Evolutionary conservation across 257 asterid genomes (phyloP).

Genomic region (Scutellaria barbata): DNA sequence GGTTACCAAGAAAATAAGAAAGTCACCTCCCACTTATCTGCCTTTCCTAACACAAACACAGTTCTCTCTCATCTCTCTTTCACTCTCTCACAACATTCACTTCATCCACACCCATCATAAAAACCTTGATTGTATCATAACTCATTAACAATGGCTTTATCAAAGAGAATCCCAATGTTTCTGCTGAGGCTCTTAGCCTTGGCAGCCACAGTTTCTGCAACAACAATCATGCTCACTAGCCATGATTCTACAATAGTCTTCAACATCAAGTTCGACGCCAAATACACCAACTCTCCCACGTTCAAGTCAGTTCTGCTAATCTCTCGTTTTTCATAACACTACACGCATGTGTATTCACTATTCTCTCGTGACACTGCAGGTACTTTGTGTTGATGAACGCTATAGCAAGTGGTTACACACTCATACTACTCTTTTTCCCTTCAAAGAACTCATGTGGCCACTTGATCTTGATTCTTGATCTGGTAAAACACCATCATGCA

Average conservation of each 20-base stretch:
- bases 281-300: slow-evolving; percentile 67
- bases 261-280: slow-evolving; percentile 72
- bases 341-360: background rate
- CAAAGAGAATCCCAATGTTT: slow-evolving; percentile 55
- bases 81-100: slow-evolving; percentile 17
- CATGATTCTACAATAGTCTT: slow-evolving; percentile 64
- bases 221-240: slow-evolving; percentile 62
- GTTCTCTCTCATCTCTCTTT: background rate
- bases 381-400: slow-evolving; percentile 69
- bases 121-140: background rate
- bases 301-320: slow-evolving; percentile 52
- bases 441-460: slow-evolving; percentile 51
- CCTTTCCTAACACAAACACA: slow-evolving; percentile 32
- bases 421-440: slow-evolving; percentile 61
- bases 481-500: slow-evolving; percentile 46
- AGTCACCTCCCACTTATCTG: slow-evolving; percentile 57
- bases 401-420: slow-evolving; percentile 63
- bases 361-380: slow-evolving; percentile 40
- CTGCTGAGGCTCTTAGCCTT: slow-evolving; percentile 76
- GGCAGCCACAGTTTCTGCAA: slow-evolving; percentile 62
- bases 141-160: slow-evolving; percentile 44
- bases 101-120: background rate
- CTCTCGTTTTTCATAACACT: background rate
- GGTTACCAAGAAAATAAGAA: slow-evolving; percentile 64
- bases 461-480: slow-evolving; percentile 61